A percentile compares a stretch with the other conserved stretches of the same genome.
Evolutionary conservation across 225 moss, liverwort and hornwort species (phyloP).

Genomic region (Rhytidiadelphus loreus): DNA sequence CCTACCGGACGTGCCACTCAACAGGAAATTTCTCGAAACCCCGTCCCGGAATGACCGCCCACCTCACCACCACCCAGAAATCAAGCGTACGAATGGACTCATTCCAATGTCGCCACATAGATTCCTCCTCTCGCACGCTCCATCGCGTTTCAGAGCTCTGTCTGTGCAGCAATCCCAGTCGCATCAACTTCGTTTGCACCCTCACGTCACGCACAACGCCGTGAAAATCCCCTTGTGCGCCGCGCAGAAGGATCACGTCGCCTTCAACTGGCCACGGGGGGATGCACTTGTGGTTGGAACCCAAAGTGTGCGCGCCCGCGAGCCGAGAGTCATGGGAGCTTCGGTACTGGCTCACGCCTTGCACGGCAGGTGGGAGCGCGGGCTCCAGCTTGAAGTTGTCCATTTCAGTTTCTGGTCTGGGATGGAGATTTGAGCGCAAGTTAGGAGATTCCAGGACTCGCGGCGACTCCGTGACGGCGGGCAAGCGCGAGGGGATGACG

Average conservation of each 20-base stretch:
- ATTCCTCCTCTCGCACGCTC: constrained; percentile 46
- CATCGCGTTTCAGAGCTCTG: constrained; percentile 34
- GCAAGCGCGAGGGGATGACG: constrained; percentile 4
- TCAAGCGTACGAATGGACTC: constrained; percentile 42
- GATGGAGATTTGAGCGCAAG: no score
- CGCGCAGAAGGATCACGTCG: constrained; percentile 35
- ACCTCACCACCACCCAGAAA: constrained; percentile 37
- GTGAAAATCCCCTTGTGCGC: constrained; percentile 27
- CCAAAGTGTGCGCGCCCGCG: neutral
- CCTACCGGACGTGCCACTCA: constrained; percentile 26
- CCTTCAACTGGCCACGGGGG: constrained; percentile 55
- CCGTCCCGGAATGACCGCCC: constrained; percentile 29
- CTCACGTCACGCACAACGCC: constrained; percentile 44
- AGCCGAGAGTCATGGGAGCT: neutral
- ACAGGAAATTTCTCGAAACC: constrained; percentile 33
- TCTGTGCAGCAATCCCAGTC: constrained; percentile 27
- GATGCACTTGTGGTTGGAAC: constrained; percentile 26
- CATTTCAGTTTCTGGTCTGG: neutral
- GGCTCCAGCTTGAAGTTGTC: constrained; percentile 22
- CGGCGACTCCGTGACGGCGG: constrained; percentile 17
- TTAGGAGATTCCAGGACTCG: neutral
- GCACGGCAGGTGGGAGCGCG: neutral
- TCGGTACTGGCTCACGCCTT: constrained; percentile 6
- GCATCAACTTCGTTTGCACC: constrained; percentile 40
- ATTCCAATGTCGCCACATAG: constrained; percentile 34